Percentiles rank a stretch among this genome's conserved stretches.
Evolutionary conservation across 2,329 filamentous ascomycete species (phyloP).

Genomic region (Trichoderma polysporum): DNA sequence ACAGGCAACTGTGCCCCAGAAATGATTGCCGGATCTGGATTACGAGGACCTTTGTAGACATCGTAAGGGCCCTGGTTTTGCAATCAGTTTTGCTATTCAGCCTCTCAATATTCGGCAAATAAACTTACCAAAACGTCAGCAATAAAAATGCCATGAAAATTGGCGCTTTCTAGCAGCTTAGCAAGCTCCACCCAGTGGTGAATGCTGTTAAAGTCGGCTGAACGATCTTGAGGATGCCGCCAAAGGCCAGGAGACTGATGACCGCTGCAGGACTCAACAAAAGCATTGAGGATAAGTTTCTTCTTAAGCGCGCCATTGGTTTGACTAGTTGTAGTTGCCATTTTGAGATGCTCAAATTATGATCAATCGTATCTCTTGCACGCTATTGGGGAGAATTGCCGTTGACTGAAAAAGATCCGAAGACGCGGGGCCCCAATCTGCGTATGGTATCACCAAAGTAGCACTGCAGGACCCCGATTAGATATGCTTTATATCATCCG

Average conservation of each 20-base stretch:
- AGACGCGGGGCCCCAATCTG: background rate
- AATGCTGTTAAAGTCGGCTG: constrained; percentile 59
- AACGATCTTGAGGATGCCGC: constrained; percentile 64
- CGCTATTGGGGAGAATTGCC: background rate
- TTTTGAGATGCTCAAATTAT: background rate
- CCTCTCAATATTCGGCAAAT: background rate
- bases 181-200: constrained; percentile 60
- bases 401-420: background rate
- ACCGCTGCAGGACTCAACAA: constrained; percentile 42
- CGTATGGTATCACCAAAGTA: background rate
- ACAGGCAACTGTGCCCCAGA: constrained; percentile 69
- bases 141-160: constrained; percentile 67
- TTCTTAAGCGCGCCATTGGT: constrained; percentile 31
- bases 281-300: constrained; percentile 44
- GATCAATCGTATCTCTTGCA: background rate
- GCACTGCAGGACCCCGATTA: background rate
- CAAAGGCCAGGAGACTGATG: constrained; percentile 51
- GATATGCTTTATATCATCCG: background rate
- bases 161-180: constrained; percentile 41
- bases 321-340: background rate
- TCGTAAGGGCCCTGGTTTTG: constrained; percentile 58
- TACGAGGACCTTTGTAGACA: constrained; percentile 60
- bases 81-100: background rate
- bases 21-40: constrained; percentile 54
- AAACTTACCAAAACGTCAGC: constrained; percentile 52